phyloP scores from a whole-genome alignment of 345 rosid genomes.

The Psidium friedrichsthalianum region DNA sequence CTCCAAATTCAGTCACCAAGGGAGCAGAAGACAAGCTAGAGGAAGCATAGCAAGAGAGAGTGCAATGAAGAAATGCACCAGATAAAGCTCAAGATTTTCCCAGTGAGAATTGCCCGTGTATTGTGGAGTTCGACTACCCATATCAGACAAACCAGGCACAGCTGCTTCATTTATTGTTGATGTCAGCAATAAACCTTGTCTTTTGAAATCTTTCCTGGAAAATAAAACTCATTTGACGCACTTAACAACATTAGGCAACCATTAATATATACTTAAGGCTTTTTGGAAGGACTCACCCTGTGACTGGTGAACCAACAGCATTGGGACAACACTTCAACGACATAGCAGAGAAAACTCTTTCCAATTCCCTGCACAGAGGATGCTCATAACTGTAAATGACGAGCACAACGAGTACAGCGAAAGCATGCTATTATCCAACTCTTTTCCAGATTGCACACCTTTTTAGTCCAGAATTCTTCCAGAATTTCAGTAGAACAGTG shows the following conservation, averaged over 20 bases:
- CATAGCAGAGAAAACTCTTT: constrained; percentile 64
- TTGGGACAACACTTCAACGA: constrained; percentile 76
- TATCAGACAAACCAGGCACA: constrained; percentile 43
- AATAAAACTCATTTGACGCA: background rate
- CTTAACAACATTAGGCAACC: background rate
- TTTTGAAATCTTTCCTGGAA: constrained; percentile 31
- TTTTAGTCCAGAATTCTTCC: constrained; percentile 63
- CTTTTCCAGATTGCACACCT: constrained; percentile 25
- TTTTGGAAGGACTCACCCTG: constrained; percentile 16
- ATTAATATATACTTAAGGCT: background rate
- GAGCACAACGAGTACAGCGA: background rate
- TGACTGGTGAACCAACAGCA: constrained; percentile 25
- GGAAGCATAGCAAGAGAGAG: background rate
- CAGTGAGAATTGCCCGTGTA: constrained; percentile 46
- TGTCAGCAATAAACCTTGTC: constrained; percentile 39
- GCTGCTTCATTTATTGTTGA: constrained; percentile 47
- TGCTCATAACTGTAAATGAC: constrained; percentile 1
- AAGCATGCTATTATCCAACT: background rate
- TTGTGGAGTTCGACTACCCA: constrained; percentile 24
- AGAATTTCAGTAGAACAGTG: constrained; percentile 65
- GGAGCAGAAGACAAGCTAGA: background rate
- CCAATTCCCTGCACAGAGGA: constrained; percentile 57
- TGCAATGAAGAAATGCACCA: constrained; percentile 45
- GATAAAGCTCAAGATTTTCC: constrained; percentile 87
- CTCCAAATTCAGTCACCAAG: background rate